Evolutionary conservation across 1,284 basidiomycete genomes (phyloP).

Genomic region (Austropuccinia psidii): DNA sequence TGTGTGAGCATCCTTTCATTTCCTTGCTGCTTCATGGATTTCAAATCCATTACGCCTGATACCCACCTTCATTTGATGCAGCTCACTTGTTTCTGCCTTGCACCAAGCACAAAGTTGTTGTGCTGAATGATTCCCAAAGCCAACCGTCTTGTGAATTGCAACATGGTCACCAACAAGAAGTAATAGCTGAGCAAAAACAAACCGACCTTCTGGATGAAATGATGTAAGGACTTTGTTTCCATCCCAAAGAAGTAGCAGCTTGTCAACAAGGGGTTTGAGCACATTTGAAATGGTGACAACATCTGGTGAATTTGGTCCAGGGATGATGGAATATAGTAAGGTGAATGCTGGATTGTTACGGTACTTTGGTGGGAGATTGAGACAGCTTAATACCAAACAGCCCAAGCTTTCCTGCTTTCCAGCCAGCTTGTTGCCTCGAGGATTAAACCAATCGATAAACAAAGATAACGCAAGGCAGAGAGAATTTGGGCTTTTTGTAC

Average conservation of each 20-base stretch:
- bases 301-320: background rate
- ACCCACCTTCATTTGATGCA: background rate
- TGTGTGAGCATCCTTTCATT: background rate
- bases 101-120: background rate
- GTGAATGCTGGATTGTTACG: background rate
- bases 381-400: slow-evolving; percentile 1
- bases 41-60: background rate
- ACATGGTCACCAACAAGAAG: slow-evolving; percentile 1
- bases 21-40: background rate
- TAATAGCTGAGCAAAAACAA: background rate
- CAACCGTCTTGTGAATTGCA: slow-evolving; percentile 6
- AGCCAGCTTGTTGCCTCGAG: slow-evolving; percentile 2
- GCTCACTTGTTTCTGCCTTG: background rate
- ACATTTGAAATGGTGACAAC: background rate
- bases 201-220: background rate
- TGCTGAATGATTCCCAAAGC: background rate
- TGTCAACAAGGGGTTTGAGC: background rate
- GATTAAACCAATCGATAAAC: slow-evolving; percentile 29
- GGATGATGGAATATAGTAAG: background rate
- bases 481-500: too few relatives aligned
- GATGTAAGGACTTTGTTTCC: background rate
- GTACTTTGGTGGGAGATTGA: background rate
- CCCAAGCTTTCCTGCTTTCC: slow-evolving; percentile 2
- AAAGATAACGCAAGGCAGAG: slow-evolving; percentile 3
- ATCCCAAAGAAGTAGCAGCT: background rate